Evolutionary conservation across 2,329 filamentous ascomycete genomes (phyloP), one percentile per base, ranked within the genome.

Genomic region (Acrocalymma vagum): DNA sequence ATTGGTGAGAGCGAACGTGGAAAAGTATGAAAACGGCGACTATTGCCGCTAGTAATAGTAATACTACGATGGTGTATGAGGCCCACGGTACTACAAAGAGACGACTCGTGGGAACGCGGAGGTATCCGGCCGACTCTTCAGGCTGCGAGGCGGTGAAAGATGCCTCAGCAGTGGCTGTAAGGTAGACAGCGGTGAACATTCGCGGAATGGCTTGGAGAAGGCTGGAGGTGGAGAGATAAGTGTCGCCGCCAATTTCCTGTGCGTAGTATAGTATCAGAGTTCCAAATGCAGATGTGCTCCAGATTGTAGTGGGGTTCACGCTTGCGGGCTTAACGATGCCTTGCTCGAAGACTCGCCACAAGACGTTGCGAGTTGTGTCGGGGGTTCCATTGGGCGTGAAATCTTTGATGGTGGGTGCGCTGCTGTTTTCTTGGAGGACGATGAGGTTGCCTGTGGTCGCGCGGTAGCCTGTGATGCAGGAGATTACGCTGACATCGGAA

Each of bases 381-480:
- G 16, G 14, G 15, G 6, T 10, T 6, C 8, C 13, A 7, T 16
- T 6, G 6, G 16, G 5, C 5, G 7, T 14, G 28, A 30, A 30
- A 14, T 14, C 16, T 30, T 6, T 11, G 13, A 30, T 16, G 13
- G 7, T 16, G 10, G 28, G 28, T 14, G 28, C 16, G 6, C 14
- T 17, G 15, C 20, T 30, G 6, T 17, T 30, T 17, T 14, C 14
- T 9, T 14, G 8, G 15, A 17, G 16, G 13, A 17, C 20, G 7
- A 6, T 17, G 28, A 30, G 28, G 13, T 11, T 16, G 5, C 28
- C 28, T 11, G 5, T 30, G 11, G 28, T 30, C 14, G 20, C n/a
- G 28, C 28, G 28, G 15, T 30, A 30, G 28, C n/a, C n/a, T 6
- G 16, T 30, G 16, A 30, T 18, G 13, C 28, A 30, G 10, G 28